These are phyloP conservation scores for Sicyos baderoa DNA, from an alignment of 306 rosid genomes.

Conservation along the genomic window DNA sequence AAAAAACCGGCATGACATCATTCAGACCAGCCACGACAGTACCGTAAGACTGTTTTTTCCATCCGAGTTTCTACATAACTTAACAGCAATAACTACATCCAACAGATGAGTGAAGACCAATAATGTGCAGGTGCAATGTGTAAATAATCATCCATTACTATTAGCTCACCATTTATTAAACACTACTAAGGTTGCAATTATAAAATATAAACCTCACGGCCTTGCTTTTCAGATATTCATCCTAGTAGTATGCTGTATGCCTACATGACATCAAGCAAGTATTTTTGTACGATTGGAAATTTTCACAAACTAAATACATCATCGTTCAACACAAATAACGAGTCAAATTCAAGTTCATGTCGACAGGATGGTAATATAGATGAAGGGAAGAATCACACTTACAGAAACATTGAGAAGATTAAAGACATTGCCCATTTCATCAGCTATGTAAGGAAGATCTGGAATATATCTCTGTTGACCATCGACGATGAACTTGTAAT, in stretches of 20 bases:
- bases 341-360: conserved; percentile 20
- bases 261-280: neutral
- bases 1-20: neutral
- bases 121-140: conserved; percentile 2
- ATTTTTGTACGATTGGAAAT: neutral
- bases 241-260: neutral
- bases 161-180: neutral
- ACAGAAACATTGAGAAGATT: conserved; percentile 83
- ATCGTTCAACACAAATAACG: neutral
- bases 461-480: conserved; percentile 68
- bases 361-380: neutral
- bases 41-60: neutral
- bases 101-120: neutral
- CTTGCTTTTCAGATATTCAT: neutral
- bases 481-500: conserved; percentile 77
- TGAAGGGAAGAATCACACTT: conserved; percentile 23
- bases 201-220: neutral
- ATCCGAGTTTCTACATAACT: neutral
- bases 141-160: neutral
- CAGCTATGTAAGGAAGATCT: conserved; percentile 63
- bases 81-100: neutral
- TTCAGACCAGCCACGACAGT: neutral
- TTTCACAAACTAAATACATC: neutral
- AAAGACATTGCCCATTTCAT: conserved; percentile 65
- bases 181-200: neutral